Evolutionary conservation across 306 rosid species (phyloP).

Genomic region (Begonia fuchsioides): DNA sequence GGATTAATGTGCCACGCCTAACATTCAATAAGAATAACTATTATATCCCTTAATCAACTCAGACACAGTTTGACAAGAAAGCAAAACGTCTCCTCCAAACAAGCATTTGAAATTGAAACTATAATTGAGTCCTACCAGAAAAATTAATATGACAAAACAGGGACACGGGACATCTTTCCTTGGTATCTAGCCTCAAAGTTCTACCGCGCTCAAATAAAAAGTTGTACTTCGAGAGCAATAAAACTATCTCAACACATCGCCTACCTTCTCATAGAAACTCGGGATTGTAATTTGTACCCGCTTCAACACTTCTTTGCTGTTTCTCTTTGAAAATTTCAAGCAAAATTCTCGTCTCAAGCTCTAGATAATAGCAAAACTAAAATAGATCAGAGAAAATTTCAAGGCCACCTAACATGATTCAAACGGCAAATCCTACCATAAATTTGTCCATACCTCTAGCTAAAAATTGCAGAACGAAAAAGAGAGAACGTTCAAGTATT

Average conservation of each 20-base stretch:
- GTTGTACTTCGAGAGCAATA: conserved; percentile 8
- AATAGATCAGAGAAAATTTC: too few relatives aligned
- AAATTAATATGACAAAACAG: not conserved
- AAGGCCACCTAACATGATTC: too few relatives aligned
- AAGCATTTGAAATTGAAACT: too few relatives aligned
- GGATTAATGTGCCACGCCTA: too few relatives aligned
- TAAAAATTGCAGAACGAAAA: too few relatives aligned
- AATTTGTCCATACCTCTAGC: too few relatives aligned
- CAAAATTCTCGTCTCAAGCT: conserved; percentile 93
- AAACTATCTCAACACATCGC: conserved; percentile 16
- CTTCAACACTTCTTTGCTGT: conserved; percentile 88
- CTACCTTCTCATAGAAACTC: conserved; percentile 92
- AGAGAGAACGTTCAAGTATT: too few relatives aligned
- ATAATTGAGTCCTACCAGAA: not conserved
- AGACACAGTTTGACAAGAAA: too few relatives aligned
- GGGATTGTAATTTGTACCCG: conserved; percentile 78
- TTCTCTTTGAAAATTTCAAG: conserved; percentile 96
- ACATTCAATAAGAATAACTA: too few relatives aligned
- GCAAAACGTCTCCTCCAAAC: too few relatives aligned
- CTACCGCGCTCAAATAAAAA: not conserved
- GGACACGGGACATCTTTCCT: not conserved
- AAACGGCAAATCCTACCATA: too few relatives aligned
- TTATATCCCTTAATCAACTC: too few relatives aligned
- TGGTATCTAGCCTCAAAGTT: conserved; percentile 2
- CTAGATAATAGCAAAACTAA: conserved; percentile 21